These are phyloP conservation scores for Paramecium sonneborni DNA, from an alignment of 73 alveolate species.

Conservation along the genomic window DNA sequence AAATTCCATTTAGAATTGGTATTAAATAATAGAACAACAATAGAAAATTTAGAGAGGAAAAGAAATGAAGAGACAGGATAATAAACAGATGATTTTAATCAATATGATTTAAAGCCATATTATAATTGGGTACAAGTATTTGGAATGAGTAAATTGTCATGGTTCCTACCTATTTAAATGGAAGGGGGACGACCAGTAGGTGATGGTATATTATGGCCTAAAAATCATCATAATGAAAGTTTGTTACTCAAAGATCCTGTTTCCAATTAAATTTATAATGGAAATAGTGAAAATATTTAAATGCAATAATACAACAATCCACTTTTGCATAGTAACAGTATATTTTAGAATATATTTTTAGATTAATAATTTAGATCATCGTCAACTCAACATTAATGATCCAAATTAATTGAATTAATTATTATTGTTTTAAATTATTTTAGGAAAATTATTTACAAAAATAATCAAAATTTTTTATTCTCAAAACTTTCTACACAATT, in stretches of 20 bases:
- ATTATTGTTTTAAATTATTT: slow-evolving; percentile 3
- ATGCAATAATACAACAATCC: neutral
- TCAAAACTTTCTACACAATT: neutral
- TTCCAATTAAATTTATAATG: neutral
- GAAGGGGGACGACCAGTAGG: slow-evolving; percentile 93
- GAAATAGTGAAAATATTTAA: neutral
- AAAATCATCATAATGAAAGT: slow-evolving; percentile 23
- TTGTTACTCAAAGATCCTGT: neutral
- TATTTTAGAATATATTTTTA: neutral
- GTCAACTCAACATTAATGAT: neutral
- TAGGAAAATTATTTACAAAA: neutral
- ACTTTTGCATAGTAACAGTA: slow-evolving; percentile 1
- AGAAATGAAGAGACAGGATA: slow-evolving; percentile 55
- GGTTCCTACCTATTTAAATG: slow-evolving; percentile 89
- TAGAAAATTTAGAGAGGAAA: slow-evolving; percentile 92
- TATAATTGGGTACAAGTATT: slow-evolving; percentile 87
- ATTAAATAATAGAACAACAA: slow-evolving; percentile 91
- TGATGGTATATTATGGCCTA: slow-evolving; percentile 94
- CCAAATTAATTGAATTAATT: neutral
- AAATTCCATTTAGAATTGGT: slow-evolving; percentile 89
- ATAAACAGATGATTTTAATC: slow-evolving; percentile 65
- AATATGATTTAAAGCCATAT: slow-evolving; percentile 81
- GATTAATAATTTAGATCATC: slow-evolving; percentile 42
- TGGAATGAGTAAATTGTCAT: slow-evolving; percentile 85
- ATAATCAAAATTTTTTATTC: neutral